A percentile compares a stretch with the other conserved stretches of the same genome.
Conservation (phyloP, 2,329 filamentous ascomycete genomes). For the Fusarium devonianum region DNA sequence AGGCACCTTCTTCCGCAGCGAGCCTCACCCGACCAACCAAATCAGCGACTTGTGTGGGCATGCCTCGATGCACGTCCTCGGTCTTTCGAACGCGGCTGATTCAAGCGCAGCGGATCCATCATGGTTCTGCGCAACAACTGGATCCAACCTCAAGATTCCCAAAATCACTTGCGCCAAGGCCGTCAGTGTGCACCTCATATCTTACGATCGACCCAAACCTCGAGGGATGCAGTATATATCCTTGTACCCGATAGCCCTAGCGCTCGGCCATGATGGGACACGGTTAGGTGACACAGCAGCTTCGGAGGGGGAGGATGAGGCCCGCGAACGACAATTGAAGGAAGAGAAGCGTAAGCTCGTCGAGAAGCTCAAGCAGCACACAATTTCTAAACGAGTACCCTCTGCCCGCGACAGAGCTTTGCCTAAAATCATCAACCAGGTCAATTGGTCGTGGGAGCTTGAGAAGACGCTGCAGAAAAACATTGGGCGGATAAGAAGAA, state of each 20-base stretch:
- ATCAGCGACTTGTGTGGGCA: constrained; percentile 88
- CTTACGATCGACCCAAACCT: constrained; percentile 87
- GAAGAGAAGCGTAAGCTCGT: constrained; percentile 72
- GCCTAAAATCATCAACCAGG: constrained; percentile 84
- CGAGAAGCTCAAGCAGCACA: constrained; percentile 88
- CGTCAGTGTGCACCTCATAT: constrained; percentile 82
- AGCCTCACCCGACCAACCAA: constrained; percentile 78
- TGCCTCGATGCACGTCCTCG: constrained; percentile 83
- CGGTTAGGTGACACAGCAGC: constrained; percentile 46
- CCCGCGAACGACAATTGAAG: constrained; percentile 64
- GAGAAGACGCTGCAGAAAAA: constrained; percentile 88
- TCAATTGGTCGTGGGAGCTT: constrained; percentile 95
- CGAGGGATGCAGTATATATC: constrained; percentile 96
- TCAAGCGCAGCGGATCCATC: constrained; percentile 65
- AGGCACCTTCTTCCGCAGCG: constrained; percentile 83
- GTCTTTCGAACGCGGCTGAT: constrained; percentile 73
- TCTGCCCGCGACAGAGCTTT: constrained; percentile 86
- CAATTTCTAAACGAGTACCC: constrained; percentile 76
- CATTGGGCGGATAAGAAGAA: constrained; percentile 80
- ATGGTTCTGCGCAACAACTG: constrained; percentile 70
- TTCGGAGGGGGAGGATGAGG: constrained; percentile 76
- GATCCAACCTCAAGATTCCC: constrained; percentile 64
- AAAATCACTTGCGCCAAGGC: constrained; percentile 75
- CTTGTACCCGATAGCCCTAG: constrained; percentile 84
- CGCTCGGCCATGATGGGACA: constrained; percentile 75